Evolutionary conservation across 768 basidiomycete species (phyloP).

Genomic region (Russula compacta): DNA sequence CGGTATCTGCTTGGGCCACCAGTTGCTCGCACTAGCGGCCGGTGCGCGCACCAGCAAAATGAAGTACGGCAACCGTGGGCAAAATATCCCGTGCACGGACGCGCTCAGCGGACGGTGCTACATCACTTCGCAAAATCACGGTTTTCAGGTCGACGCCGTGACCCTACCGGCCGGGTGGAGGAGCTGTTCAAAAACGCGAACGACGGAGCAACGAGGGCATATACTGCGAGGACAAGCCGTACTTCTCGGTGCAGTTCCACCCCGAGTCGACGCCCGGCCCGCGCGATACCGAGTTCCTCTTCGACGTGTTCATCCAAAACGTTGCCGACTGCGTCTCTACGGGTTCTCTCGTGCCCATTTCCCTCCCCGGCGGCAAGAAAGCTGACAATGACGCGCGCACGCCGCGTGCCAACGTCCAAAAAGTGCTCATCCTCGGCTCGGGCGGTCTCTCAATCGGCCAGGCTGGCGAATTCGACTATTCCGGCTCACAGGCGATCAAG

Average conservation of each 20-base stretch:
- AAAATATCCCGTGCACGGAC: constrained; percentile 97
- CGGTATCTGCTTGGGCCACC: constrained; percentile 98
- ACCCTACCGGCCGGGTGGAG: constrained; percentile 80
- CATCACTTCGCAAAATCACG: constrained; percentile 99
- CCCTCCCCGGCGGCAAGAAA: constrained; percentile 70
- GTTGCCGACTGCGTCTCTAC: constrained; percentile 64
- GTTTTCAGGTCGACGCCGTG: constrained; percentile 82
- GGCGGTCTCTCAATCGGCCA: constrained; percentile 98
- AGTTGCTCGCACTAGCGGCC: constrained; percentile 88
- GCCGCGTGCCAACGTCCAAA: constrained; percentile 71
- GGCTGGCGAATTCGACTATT: constrained; percentile 99
- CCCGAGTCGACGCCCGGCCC: constrained; percentile 96
- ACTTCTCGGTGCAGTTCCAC: constrained; percentile 99
- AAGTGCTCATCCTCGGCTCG: constrained; percentile 95
- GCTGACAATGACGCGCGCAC: constrained; percentile 70
- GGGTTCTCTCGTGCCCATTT: constrained; percentile 44
- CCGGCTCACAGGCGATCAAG: constrained; percentile 98
- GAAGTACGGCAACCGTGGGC: constrained; percentile 99
- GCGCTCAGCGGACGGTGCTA: constrained; percentile 92
- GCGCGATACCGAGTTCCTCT: constrained; percentile 96
- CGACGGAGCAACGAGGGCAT: constrained; percentile 97
- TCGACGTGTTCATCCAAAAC: constrained; percentile 93
- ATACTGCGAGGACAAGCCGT: constrained; percentile 85
- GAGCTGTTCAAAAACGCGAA: constrained; percentile 96
- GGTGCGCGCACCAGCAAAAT: constrained; percentile 95